These are phyloP conservation scores for Amphirosellinia nigrospora DNA, from an alignment of 495 filamentous ascomycete genomes.

Conservation along the genomic window DNA sequence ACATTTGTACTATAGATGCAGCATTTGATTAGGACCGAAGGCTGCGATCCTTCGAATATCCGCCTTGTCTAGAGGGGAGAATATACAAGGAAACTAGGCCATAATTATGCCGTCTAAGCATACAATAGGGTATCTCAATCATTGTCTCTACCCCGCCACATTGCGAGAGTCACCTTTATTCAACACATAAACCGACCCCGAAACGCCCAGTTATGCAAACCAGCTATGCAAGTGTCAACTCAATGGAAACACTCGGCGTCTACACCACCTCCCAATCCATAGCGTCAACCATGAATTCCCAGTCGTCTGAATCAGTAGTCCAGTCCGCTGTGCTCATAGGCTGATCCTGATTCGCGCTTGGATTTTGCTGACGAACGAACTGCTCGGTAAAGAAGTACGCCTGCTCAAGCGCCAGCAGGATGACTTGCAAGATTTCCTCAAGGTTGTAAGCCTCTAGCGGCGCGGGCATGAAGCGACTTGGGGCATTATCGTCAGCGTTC, in stretches of 20 bases:
- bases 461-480: constrained; percentile 37
- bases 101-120: neutral
- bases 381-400: constrained; percentile 41
- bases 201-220: neutral
- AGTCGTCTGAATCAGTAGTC: constrained; percentile 48
- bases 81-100: constrained; percentile 5
- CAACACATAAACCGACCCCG: neutral
- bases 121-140: constrained; percentile 11
- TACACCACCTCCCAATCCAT: constrained; percentile 70
- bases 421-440: constrained; percentile 56
- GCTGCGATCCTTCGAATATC: constrained; percentile 3
- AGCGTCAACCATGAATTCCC: constrained; percentile 68
- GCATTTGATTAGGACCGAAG: neutral
- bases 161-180: neutral
- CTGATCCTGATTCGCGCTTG: neutral
- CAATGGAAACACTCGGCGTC: neutral
- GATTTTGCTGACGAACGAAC: constrained; percentile 45
- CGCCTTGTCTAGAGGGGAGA: constrained; percentile 1
- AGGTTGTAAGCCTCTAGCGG: constrained; percentile 62
- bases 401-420: constrained; percentile 48
- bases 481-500: constrained; percentile 54
- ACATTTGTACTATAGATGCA: neutral
- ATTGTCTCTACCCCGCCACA: neutral
- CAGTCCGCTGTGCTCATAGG: constrained; percentile 22
- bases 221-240: neutral